Evolutionary conservation across 208 protist species (phyloP).

Genomic region (Crithidia sp.): DNA sequence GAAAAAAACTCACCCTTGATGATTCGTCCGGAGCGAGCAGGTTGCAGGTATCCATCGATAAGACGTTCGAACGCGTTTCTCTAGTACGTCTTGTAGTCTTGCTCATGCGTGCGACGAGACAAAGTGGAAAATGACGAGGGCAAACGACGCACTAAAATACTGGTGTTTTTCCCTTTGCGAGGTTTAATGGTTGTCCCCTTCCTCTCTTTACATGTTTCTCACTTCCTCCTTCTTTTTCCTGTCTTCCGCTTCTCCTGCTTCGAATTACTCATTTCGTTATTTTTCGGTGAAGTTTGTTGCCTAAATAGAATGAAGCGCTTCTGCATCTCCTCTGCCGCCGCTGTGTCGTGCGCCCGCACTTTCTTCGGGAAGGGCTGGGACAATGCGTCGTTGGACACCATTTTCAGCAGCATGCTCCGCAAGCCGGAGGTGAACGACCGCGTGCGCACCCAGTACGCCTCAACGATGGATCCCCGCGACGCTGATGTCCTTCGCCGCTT

Average conservation of each 20-base stretch:
- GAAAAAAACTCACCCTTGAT: too few species aligned
- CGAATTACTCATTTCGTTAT: not conserved
- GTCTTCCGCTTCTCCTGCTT: not conserved
- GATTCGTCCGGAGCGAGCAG: too few species aligned
- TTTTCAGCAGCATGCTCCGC: constrained; percentile 86
- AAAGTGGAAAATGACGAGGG: too few species aligned
- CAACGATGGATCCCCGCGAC: constrained; percentile 86
- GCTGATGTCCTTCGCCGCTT: constrained; percentile 81
- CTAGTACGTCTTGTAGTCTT: too few species aligned
- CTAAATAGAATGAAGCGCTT: constrained; percentile 79
- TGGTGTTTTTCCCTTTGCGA: too few species aligned
- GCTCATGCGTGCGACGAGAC: too few species aligned
- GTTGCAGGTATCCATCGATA: too few species aligned
- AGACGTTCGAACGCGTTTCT: too few species aligned
- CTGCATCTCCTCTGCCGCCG: constrained; percentile 53
- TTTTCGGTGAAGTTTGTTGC: constrained; percentile 7
- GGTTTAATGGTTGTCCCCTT: too few species aligned
- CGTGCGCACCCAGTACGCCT: constrained; percentile 82
- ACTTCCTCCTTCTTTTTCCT: constrained; percentile 18
- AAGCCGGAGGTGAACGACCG: constrained; percentile 89
- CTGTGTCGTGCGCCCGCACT: constrained; percentile 54
- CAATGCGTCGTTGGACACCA: constrained; percentile 86
- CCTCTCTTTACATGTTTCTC: not conserved
- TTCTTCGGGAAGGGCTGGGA: constrained; percentile 94
- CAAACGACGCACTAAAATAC: too few species aligned